Evolutionary conservation across 441 rosid species (phyloP), one percentile per base, ranked within the genome.

Genomic region (Euphorbia corollata): DNA sequence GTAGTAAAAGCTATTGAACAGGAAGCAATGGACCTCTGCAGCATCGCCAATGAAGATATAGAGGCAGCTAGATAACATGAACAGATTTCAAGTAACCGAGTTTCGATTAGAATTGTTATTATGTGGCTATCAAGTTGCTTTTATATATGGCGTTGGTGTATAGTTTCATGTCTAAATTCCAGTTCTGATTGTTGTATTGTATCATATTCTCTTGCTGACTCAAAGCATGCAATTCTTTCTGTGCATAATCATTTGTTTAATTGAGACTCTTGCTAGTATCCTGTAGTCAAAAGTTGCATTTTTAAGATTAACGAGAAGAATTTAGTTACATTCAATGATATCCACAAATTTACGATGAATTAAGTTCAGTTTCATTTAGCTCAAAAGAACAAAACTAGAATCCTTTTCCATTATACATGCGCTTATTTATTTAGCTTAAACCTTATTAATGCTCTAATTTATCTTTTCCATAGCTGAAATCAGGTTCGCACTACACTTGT

Each of bases 1-100:
- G 70, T 71, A 8, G 70, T 38, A 38, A 75, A 45, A 47, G 75
- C 53, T 48, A 59, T 75, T 23, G 71, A 70, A 63, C 61, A 56
- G 24, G 73, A 61, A 41, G 48, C 34, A 8, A 65, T 45, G 22
- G 45, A 56, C 24, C 43, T 20, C 4, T 18, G 18, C 38, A 61
- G 23, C 54, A 22, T 2, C 4, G 43, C 16, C 15, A 19, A 62
- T 27, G 34, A 54, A 53, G 73, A 70, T 15, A 53, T 63, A 56
- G 73, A 70, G 73, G 63, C 73, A 41, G 68, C 48, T 22, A 54
- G 43, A 63, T 70, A 43, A 67, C 11, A 47, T 19, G 58, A 47
- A 59, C 30, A 32, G 30, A n/a, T 24, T 18, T 55, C 38, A 2
- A 4, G 24, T 20, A 8, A 2, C n/a, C 11, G 12, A 13, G 12